These are phyloP conservation scores for Cladosporium sp. DNA, from an alignment of 2,329 filamentous ascomycete genomes.

Conservation along the genomic window DNA sequence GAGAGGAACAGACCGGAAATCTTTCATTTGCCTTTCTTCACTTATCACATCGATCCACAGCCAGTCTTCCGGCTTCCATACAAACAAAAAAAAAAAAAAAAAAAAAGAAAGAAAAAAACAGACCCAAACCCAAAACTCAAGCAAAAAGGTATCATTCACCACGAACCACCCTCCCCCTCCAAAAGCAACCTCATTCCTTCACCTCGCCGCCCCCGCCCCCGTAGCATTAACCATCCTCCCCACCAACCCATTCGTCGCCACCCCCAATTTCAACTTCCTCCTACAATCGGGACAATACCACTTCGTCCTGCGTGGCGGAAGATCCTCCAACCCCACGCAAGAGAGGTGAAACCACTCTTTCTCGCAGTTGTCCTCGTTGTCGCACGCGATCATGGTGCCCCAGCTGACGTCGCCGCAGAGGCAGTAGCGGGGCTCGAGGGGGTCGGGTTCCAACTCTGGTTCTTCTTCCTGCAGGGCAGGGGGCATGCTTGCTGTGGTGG, in stretches of 20 bases:
- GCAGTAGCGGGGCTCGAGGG: conserved; percentile 73
- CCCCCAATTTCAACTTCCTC: conserved; percentile 40
- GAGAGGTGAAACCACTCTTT: conserved; percentile 82
- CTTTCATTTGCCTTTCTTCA: no score
- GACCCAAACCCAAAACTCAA: no score
- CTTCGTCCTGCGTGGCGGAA: conserved; percentile 69
- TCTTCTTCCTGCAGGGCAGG: conserved; percentile 27
- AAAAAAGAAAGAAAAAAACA: no score
- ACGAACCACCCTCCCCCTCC: neutral
- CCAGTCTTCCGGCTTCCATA: no score
- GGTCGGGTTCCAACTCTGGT: conserved; percentile 55
- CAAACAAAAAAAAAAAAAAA: no score
- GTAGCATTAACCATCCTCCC: conserved; percentile 3
- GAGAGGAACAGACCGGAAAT: no score
- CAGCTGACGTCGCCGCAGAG: conserved; percentile 75
- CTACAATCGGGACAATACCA: conserved; percentile 83
- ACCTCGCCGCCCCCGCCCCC: conserved; percentile 3
- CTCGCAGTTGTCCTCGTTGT: conserved; percentile 73
- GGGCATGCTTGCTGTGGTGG: neutral
- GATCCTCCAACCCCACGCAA: conserved; percentile 65
- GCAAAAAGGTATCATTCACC: no score
- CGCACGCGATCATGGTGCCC: conserved; percentile 79
- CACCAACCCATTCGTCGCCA: conserved; percentile 4
- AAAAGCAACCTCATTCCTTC: neutral
- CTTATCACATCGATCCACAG: no score